Percentiles rank a stretch among this genome's conserved stretches.
phyloP scores from a whole-genome alignment of 805 yeast genomes.

The Candida ulmi region DNA sequence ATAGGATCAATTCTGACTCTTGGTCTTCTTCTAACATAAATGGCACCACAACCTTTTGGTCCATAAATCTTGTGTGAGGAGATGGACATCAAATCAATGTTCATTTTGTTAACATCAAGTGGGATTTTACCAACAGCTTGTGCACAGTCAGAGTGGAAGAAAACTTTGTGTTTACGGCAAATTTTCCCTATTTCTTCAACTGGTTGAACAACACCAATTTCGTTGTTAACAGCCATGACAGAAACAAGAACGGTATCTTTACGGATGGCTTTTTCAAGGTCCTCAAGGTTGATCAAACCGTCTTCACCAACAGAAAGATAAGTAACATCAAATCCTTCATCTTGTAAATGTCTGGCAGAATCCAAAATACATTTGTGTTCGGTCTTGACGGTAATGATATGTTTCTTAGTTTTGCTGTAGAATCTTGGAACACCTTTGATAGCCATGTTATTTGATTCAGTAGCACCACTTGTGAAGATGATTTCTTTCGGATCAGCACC shows the following conservation, averaged over 20 bases:
- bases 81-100: conserved; percentile 88
- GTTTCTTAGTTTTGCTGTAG: conserved; percentile 84
- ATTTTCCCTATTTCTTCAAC: conserved; percentile 86
- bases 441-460: conserved; percentile 94
- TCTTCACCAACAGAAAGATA: conserved; percentile 78
- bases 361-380: conserved; percentile 99
- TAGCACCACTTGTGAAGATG: conserved; percentile 95
- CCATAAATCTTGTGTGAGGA: conserved; percentile 97
- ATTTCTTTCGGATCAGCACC: conserved; percentile 96
- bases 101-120: conserved; percentile 87
- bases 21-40: conserved; percentile 94
- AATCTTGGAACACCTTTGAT: conserved; percentile 94
- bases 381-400: conserved; percentile 92
- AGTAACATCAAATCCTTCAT: conserved; percentile 95
- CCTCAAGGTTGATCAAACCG: conserved; percentile 75
- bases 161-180: conserved; percentile 82
- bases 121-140: conserved; percentile 95
- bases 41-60: conserved; percentile 96
- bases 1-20: conserved; percentile 95
- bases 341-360: conserved; percentile 90
- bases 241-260: conserved; percentile 90
- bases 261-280: conserved; percentile 75
- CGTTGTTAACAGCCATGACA: conserved; percentile 96
- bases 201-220: conserved; percentile 97
- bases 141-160: conserved; percentile 97